These are phyloP conservation scores for Podospora appendiculata DNA, from an alignment of 495 filamentous ascomycete species.

Conservation along the genomic window DNA sequence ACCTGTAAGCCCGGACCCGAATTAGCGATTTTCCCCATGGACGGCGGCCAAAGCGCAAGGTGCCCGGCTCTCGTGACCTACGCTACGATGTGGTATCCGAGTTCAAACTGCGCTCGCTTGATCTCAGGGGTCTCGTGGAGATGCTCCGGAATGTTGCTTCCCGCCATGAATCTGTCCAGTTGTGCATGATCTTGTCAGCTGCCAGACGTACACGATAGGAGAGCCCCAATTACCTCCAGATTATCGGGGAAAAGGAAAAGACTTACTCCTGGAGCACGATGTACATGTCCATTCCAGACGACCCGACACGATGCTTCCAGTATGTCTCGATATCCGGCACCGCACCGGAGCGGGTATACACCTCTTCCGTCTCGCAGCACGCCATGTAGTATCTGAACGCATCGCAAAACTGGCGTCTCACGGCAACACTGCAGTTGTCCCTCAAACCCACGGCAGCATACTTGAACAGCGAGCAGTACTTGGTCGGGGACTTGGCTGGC, in stretches of 20 bases:
- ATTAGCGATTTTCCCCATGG: background rate
- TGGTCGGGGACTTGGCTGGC: conserved; percentile 5
- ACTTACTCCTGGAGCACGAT: conserved; percentile 21
- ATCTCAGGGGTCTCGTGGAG: conserved; percentile 15
- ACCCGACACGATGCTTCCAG: conserved; percentile 20
- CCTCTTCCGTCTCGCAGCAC: conserved; percentile 21
- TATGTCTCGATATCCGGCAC: conserved; percentile 21
- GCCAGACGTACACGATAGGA: background rate
- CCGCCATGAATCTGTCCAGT: conserved; percentile 9
- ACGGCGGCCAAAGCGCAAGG: too few species aligned
- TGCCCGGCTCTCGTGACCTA: background rate
- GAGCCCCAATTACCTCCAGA: background rate
- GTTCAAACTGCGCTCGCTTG: conserved; percentile 17
- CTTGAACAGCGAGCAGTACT: conserved; percentile 13
- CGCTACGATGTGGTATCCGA: conserved; percentile 14
- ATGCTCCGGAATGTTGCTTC: conserved; percentile 2
- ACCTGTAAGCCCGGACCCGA: conserved; percentile 3
- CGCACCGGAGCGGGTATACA: conserved; percentile 7
- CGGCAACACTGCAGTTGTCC: conserved; percentile 2
- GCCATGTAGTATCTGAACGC: conserved; percentile 23
- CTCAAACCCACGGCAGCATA: background rate
- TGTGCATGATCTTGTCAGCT: too few species aligned
- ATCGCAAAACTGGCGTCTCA: conserved; percentile 15
- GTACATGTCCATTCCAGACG: conserved; percentile 20
- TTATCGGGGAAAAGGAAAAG: background rate